Percentiles rank a stretch among this genome's conserved stretches.
These are phyloP conservation scores for Gynostemma pentaphyllum DNA, from an alignment of 306 rosid genomes.

Conservation along the genomic window DNA sequence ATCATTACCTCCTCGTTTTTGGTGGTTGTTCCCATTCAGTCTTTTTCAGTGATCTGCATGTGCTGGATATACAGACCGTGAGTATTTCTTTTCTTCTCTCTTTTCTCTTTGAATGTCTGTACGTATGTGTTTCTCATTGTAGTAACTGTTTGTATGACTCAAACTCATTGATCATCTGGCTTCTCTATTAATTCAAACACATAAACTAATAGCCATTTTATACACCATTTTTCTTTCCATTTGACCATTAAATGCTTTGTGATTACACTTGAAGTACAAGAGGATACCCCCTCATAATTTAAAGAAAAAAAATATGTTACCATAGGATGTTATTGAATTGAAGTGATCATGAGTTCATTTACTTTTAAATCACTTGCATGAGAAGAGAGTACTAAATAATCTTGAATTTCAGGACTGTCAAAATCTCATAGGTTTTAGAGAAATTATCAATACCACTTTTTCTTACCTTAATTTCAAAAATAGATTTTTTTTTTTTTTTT, in stretches of 20 bases:
- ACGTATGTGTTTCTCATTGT: background rate
- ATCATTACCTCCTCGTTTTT: conserved; percentile 69
- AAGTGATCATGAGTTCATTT: too few species aligned
- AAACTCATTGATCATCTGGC: background rate
- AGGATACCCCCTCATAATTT: background rate
- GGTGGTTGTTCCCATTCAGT: conserved; percentile 93
- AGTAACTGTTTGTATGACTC: background rate
- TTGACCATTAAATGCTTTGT: background rate
- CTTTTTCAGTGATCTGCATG: conserved; percentile 81
- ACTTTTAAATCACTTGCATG: too few species aligned
- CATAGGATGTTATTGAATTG: too few species aligned
- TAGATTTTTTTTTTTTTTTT: background rate
- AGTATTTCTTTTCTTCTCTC: conserved; percentile 19
- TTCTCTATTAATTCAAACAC: background rate
- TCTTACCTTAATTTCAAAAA: too few species aligned
- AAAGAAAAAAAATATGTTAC: too few species aligned
- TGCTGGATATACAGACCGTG: conserved; percentile 80
- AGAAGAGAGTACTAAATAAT: too few species aligned
- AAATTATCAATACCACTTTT: too few species aligned
- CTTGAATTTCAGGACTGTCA: too few species aligned
- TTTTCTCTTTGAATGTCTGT: background rate
- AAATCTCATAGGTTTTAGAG: too few species aligned
- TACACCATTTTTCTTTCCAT: background rate
- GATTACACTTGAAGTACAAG: background rate
- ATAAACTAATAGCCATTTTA: background rate